A percentile compares a stretch with the other conserved stretches of the same genome.
Conservation (phyloP, 2,329 filamentous ascomycete species). For the Herpomyces periplanetae region DNA sequence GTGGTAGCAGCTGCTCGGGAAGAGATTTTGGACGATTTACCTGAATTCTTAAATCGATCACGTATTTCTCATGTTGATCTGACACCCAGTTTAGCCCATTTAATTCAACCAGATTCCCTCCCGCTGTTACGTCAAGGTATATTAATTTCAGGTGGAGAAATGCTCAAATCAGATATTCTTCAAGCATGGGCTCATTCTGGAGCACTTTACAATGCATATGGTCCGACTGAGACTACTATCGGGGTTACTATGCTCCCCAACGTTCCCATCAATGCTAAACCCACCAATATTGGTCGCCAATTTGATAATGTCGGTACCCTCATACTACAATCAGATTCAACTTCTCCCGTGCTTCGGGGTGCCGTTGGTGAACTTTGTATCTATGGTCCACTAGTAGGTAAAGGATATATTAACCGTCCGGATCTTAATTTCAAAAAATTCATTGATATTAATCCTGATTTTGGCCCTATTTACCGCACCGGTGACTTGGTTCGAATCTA, state of each 20-base stretch:
- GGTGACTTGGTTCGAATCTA: constrained; percentile 53
- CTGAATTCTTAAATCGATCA: constrained; percentile 25
- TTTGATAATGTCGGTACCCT: constrained; percentile 62
- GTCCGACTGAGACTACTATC: constrained; percentile 69
- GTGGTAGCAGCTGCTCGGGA: constrained; percentile 48
- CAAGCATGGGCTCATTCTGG: constrained; percentile 39
- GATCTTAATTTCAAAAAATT: constrained; percentile 24
- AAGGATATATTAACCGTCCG: constrained; percentile 43
- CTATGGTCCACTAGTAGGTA: constrained; percentile 48
- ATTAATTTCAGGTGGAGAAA: constrained; percentile 72
- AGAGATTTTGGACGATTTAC: constrained; percentile 44
- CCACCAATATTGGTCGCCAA: constrained; percentile 52
- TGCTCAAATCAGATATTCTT: constrained; percentile 53
- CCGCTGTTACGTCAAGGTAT: constrained; percentile 41
- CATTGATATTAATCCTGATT: constrained; percentile 6
- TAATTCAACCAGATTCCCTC: constrained; percentile 39
- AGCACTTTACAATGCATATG: constrained; percentile 65
- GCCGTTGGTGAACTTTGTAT: constrained; percentile 60
- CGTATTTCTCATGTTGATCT: constrained; percentile 63
- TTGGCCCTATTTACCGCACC: constrained; percentile 27
- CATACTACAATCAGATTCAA: constrained; percentile 27
- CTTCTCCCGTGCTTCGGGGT: constrained; percentile 29
- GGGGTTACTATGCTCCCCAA: constrained; percentile 63
- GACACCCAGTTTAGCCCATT: constrained; percentile 44
- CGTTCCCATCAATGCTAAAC: constrained; percentile 32